A percentile compares a stretch with the other conserved stretches of the same genome.
These are phyloP conservation scores for Hyaloscypha bicolor DNA, from an alignment of 495 filamentous ascomycete genomes.

Conservation along the genomic window DNA sequence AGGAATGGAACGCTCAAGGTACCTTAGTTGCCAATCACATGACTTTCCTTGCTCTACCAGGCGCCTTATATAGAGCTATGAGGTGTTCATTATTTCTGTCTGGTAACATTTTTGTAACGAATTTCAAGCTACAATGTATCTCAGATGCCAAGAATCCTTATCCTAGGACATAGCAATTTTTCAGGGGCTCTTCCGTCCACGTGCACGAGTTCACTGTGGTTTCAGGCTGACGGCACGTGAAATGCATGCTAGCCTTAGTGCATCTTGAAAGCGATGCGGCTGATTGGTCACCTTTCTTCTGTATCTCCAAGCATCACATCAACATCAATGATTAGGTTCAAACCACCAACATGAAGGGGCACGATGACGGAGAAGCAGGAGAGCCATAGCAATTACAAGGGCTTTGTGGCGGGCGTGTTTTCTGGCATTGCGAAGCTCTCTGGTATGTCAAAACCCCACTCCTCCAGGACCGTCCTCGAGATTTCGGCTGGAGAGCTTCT, in stretches of 20 bases:
- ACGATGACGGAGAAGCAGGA: constrained; percentile 29
- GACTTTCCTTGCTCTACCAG: too few species aligned
- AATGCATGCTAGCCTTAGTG: background rate
- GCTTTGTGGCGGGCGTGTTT: constrained; percentile 93
- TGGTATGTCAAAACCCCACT: constrained; percentile 52
- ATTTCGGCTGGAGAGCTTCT: background rate
- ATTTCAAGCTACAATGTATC: too few species aligned
- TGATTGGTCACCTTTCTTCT: background rate
- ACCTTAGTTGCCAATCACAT: too few species aligned
- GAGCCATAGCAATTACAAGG: constrained; percentile 66
- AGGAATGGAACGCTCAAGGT: too few species aligned
- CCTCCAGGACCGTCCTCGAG: background rate
- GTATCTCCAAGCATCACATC: constrained; percentile 1
- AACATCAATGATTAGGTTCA: constrained; percentile 1
- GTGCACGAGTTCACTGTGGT: too few species aligned
- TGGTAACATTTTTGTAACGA: too few species aligned
- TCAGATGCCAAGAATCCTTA: too few species aligned
- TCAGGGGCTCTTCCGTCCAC: too few species aligned
- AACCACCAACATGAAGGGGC: constrained; percentile 19
- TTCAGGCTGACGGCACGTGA: background rate
- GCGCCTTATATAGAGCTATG: too few species aligned
- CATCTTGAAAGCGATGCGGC: background rate
- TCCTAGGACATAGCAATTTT: too few species aligned
- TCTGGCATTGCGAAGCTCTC: constrained; percentile 89
- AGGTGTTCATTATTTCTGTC: too few species aligned